These are phyloP conservation scores for Trichosanthes cucumerina DNA, from an alignment of 306 rosid genomes.

Conservation along the genomic window DNA sequence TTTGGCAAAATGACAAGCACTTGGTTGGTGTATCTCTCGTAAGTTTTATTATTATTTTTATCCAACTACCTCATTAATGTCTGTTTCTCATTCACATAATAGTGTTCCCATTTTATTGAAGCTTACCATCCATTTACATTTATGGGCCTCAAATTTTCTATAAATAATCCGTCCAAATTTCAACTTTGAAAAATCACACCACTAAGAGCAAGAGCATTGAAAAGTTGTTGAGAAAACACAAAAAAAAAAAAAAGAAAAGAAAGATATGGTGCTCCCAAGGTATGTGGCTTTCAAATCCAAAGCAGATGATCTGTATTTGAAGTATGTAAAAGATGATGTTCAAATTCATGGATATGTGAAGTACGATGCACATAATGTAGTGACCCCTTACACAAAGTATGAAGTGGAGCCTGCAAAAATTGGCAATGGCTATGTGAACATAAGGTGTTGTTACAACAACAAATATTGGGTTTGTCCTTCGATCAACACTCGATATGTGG, in stretches of 20 bases:
- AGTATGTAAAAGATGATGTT: background rate
- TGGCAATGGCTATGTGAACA: background rate
- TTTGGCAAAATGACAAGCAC: too few species aligned
- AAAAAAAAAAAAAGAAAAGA: too few species aligned
- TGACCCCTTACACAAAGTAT: background rate
- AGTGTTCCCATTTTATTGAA: too few species aligned
- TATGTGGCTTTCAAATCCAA: background rate
- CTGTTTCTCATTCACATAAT: too few species aligned
- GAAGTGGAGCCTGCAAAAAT: background rate
- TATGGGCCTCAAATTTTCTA: background rate
- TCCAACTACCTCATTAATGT: too few species aligned
- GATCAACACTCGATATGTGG: background rate
- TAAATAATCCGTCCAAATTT: background rate
- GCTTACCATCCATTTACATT: too few species aligned
- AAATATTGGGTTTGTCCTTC: constrained; percentile 5
- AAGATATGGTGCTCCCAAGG: background rate
- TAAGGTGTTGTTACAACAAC: constrained; percentile 16
- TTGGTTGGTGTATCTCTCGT: too few species aligned
- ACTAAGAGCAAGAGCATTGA: background rate
- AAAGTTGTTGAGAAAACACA: background rate
- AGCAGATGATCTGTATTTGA: background rate
- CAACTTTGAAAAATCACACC: background rate
- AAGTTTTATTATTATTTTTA: too few species aligned
- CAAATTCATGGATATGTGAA: background rate
- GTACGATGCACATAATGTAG: background rate